These are phyloP conservation scores for Fraxinus cuspidata DNA, from an alignment of 257 asterid genomes.

Conservation along the genomic window DNA sequence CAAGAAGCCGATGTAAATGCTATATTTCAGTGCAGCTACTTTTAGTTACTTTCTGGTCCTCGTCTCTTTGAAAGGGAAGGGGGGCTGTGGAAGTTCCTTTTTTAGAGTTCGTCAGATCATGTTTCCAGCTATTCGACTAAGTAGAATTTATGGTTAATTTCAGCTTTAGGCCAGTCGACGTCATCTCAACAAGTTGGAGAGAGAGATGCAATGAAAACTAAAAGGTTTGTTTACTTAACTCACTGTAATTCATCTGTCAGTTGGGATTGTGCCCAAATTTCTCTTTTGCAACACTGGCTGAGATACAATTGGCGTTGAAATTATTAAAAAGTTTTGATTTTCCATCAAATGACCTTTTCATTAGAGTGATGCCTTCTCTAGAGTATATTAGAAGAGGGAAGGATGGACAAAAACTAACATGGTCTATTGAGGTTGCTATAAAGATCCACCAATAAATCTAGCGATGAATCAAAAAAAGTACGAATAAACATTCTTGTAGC, in stretches of 20 bases:
- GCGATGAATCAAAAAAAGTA: too few relatives aligned
- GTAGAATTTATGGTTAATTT: constrained; percentile 19
- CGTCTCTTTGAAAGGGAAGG: too few relatives aligned
- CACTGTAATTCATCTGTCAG: background rate
- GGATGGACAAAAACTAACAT: background rate
- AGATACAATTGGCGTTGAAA: background rate
- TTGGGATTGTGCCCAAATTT: background rate
- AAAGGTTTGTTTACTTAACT: constrained; percentile 49
- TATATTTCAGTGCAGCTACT: background rate
- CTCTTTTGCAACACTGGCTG: background rate
- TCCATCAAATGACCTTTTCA: too few relatives aligned
- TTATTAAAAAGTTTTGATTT: too few relatives aligned
- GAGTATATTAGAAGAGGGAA: background rate
- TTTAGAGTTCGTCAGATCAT: background rate
- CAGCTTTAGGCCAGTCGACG: constrained; percentile 72
- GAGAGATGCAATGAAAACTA: constrained; percentile 55
- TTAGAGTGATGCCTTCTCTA: background rate
- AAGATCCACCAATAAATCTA: background rate
- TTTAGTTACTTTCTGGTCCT: background rate
- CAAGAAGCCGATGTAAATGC: constrained; percentile 72
- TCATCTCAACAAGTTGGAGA: constrained; percentile 40
- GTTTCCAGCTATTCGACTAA: background rate
- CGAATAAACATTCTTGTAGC: too few relatives aligned
- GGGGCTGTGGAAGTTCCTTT: too few relatives aligned
- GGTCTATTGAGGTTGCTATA: background rate